These are phyloP conservation scores for Suillus fuscotomentosus DNA, from an alignment of 768 basidiomycete species.

Conservation along the genomic window DNA sequence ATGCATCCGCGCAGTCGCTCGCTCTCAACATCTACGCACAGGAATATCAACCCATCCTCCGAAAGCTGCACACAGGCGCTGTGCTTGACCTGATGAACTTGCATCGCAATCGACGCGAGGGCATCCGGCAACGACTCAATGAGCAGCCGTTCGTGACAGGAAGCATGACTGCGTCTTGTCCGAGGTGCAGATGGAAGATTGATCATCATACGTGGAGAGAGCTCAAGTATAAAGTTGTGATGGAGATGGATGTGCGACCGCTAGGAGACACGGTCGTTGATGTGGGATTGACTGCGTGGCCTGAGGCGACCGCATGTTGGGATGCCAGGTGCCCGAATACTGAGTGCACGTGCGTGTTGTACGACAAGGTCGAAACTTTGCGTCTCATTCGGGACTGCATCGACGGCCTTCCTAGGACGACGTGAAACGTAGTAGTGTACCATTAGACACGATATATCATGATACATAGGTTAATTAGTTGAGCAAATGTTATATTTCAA, in stretches of 20 bases:
- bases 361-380: slow-evolving; percentile 54
- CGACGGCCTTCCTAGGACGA: slow-evolving; percentile 42
- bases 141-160: slow-evolving; percentile 57
- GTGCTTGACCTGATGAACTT: slow-evolving; percentile 54
- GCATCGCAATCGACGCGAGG: slow-evolving; percentile 51
- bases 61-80: slow-evolving; percentile 48
- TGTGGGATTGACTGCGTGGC: slow-evolving; percentile 51
- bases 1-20: slow-evolving; percentile 55
- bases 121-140: slow-evolving; percentile 47
- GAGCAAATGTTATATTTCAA: not conserved
- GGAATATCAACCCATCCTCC: slow-evolving; percentile 42
- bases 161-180: slow-evolving; percentile 41
- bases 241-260: slow-evolving; percentile 59
- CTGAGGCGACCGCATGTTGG: slow-evolving; percentile 63
- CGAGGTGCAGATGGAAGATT: slow-evolving; percentile 45
- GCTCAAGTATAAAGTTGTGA: slow-evolving; percentile 53
- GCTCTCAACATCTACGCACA: slow-evolving; percentile 48
- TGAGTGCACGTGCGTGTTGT: slow-evolving; percentile 49
- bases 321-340: slow-evolving; percentile 46
- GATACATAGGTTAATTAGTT: not conserved
- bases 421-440: slow-evolving; percentile 16
- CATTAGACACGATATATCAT: not conserved
- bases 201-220: slow-evolving; percentile 66
- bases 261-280: slow-evolving; percentile 56
- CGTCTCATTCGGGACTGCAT: slow-evolving; percentile 56